Conservation (phyloP, 306 rosid species). For the Corylus avellana region DNA sequence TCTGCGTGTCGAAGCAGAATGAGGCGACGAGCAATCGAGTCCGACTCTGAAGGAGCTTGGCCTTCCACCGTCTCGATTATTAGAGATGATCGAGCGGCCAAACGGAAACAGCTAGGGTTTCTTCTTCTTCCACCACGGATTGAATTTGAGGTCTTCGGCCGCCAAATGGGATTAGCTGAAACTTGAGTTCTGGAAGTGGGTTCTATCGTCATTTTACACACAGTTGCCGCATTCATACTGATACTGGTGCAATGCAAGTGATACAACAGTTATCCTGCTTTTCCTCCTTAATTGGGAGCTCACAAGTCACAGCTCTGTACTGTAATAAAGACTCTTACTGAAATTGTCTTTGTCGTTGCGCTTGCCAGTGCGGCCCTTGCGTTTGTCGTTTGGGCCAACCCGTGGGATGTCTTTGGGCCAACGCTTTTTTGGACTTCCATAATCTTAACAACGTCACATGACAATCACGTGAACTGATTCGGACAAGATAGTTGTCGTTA, state of each 20-base stretch:
- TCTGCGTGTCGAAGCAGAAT: conserved; percentile 88
- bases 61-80: conserved; percentile 53
- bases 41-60: conserved; percentile 33
- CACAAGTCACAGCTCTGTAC: background rate
- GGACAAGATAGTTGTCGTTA: too few species aligned
- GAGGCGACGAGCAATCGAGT: conserved; percentile 78
- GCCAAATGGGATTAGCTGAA: background rate
- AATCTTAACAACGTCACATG: too few species aligned
- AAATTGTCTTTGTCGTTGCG: too few species aligned
- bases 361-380: too few species aligned
- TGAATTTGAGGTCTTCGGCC: background rate
- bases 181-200: background rate
- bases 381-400: too few species aligned
- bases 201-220: background rate
- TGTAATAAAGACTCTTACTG: too few species aligned
- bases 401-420: too few species aligned
- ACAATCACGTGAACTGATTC: too few species aligned
- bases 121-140: background rate
- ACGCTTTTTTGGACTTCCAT: too few species aligned
- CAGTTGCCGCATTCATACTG: background rate
- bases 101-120: conserved; percentile 39
- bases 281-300: background rate
- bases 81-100: conserved; percentile 43
- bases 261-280: background rate
- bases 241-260: background rate